Percentiles rank a stretch among this genome's conserved stretches.
Evolutionary conservation across 2,329 filamentous ascomycete genomes (phyloP).

Genomic region (Trichoderma asperellum): DNA sequence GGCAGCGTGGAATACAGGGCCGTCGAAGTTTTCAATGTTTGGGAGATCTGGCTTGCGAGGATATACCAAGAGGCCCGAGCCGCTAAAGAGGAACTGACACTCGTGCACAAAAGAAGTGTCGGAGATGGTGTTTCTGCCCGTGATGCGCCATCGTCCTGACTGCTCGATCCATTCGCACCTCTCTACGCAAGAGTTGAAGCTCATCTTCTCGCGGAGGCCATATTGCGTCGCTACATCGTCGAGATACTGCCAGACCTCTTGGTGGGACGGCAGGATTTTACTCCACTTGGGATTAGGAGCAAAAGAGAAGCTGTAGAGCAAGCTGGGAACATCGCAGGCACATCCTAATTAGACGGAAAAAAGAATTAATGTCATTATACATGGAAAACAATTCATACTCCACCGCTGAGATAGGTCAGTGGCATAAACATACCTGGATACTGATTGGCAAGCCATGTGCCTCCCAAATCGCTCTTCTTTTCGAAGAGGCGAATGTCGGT

Average conservation of each 20-base stretch:
- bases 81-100: slow-evolving; percentile 47
- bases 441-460: slow-evolving; percentile 66
- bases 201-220: slow-evolving; percentile 45
- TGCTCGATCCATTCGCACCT: slow-evolving; percentile 46
- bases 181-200: slow-evolving; percentile 44
- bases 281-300: slow-evolving; percentile 64
- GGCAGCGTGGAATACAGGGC: slow-evolving; percentile 58
- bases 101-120: slow-evolving; percentile 41
- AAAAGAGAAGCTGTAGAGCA: slow-evolving; percentile 66
- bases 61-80: slow-evolving; percentile 41
- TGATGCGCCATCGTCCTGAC: slow-evolving; percentile 42
- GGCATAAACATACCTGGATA: slow-evolving; percentile 54
- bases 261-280: slow-evolving; percentile 57
- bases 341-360: slow-evolving; percentile 32
- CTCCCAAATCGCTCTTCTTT: slow-evolving; percentile 59
- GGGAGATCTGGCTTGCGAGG: slow-evolving; percentile 49
- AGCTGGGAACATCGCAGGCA: slow-evolving; percentile 62
- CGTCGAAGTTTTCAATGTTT: slow-evolving; percentile 56
- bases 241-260: slow-evolving; percentile 63
- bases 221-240: slow-evolving; percentile 54
- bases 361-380: neutral
- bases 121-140: slow-evolving; percentile 35
- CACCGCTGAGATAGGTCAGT: neutral
- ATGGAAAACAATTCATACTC: too few species aligned
- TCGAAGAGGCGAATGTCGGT: slow-evolving; percentile 66